Evolutionary conservation across 306 rosid species (phyloP).

Genomic region (Oemleria cerasiformis): DNA sequence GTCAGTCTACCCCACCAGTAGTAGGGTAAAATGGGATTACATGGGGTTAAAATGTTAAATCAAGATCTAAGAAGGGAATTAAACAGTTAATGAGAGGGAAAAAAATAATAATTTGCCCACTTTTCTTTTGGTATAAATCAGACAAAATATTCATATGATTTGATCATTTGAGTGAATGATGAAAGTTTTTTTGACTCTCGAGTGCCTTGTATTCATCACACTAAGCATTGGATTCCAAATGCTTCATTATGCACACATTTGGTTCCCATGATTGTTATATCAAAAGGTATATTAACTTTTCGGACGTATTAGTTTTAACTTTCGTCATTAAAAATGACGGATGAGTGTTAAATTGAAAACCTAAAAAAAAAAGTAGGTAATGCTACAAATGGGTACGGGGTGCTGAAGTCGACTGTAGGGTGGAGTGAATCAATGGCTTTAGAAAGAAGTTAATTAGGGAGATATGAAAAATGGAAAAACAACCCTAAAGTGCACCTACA

Average conservation of each 20-base stretch:
- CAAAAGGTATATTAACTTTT: neutral
- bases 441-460: neutral
- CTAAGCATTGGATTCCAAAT: constrained; percentile 19
- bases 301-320: no score
- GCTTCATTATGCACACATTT: neutral
- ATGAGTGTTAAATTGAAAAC: no score
- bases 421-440: neutral
- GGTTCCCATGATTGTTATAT: neutral
- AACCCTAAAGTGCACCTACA: neutral
- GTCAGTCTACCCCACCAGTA: constrained; percentile 43
- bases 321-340: no score
- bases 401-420: no score
- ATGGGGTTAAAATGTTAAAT: constrained; percentile 4
- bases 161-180: neutral
- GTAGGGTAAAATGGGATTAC: constrained; percentile 7
- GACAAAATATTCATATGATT: constrained; percentile 22
- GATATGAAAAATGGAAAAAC: neutral
- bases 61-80: neutral
- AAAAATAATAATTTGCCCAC: neutral
- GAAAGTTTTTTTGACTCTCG: neutral
- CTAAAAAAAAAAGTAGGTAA: no score
- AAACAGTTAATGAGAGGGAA: neutral
- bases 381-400: no score
- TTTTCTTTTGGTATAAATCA: constrained; percentile 10
- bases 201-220: neutral